A percentile compares a stretch with the other conserved stretches of the same genome.
These are phyloP conservation scores for Piromyces sp. DNA, from an alignment of 192 early-diverging fungal species.

Conservation along the genomic window DNA sequence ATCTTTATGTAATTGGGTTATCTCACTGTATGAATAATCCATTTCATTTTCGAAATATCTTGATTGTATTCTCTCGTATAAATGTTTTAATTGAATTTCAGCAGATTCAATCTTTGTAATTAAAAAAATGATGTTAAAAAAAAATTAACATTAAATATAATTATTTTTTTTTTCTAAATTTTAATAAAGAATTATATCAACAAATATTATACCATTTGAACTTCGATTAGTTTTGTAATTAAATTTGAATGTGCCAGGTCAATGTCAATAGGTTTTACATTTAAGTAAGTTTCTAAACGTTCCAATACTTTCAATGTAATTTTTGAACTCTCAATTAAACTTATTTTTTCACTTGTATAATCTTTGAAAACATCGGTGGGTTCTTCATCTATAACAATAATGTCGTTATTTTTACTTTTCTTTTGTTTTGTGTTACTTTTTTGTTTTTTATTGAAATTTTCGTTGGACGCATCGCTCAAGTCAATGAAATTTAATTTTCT, in stretches of 20 bases:
- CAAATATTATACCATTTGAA: neutral
- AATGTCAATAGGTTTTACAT: neutral
- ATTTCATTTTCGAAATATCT: neutral
- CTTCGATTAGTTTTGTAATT: neutral
- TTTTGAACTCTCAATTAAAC: neutral
- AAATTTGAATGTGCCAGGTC: neutral
- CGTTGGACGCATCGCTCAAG: neutral
- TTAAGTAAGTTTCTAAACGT: neutral
- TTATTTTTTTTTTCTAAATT: too few species aligned
- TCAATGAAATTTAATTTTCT: neutral
- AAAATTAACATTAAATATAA: too few species aligned
- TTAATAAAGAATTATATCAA: too few species aligned
- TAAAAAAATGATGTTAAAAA: too few species aligned
- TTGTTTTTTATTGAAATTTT: neutral
- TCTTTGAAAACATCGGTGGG: neutral
- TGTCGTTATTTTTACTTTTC: neutral
- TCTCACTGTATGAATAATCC: neutral
- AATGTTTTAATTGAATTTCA: neutral
- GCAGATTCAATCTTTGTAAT: neutral
- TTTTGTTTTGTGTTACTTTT: neutral
- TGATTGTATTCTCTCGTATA: neutral
- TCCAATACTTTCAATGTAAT: neutral
- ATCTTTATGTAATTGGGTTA: neutral
- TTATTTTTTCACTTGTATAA: neutral
- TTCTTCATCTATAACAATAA: neutral